Conservation (phyloP, 2,329 filamentous ascomycete species). For the Pezicula carpinea region DNA sequence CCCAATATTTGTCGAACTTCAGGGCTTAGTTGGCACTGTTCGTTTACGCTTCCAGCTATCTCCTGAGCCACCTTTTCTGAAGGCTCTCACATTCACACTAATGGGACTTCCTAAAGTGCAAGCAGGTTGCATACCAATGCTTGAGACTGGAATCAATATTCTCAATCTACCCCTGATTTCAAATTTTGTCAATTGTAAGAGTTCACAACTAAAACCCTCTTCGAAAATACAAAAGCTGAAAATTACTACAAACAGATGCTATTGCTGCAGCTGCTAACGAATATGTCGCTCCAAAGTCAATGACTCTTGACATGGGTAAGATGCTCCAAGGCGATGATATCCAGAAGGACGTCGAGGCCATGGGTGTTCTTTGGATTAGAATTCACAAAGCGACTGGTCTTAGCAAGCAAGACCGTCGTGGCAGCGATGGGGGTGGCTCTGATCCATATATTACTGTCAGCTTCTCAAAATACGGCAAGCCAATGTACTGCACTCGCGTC, state of each 20-base stretch:
- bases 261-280: conserved; percentile 71
- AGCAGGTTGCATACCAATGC: conserved; percentile 86
- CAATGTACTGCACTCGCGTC: conserved; percentile 94
- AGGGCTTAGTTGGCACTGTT: conserved; percentile 83
- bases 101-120: conserved; percentile 90
- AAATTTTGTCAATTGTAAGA: conserved; percentile 79
- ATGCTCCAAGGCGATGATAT: conserved; percentile 90
- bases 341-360: conserved; percentile 79
- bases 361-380: conserved; percentile 87
- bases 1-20: conserved; percentile 66
- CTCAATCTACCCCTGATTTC: conserved; percentile 89
- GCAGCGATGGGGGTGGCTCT: conserved; percentile 79
- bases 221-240: not conserved
- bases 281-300: conserved; percentile 91
- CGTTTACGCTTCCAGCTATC: conserved; percentile 79
- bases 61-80: conserved; percentile 87
- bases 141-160: conserved; percentile 86
- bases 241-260: conserved; percentile 1
- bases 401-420: conserved; percentile 84
- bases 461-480: conserved; percentile 95
- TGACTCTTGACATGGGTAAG: conserved; percentile 87
- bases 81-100: conserved; percentile 85
- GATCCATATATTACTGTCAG: conserved; percentile 94
- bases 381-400: conserved; percentile 85
- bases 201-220: not conserved